Percentiles rank a stretch among this genome's conserved stretches.
Evolutionary conservation across 2,329 filamentous ascomycete species (phyloP).

Genomic region (Alternaria arbusti): DNA sequence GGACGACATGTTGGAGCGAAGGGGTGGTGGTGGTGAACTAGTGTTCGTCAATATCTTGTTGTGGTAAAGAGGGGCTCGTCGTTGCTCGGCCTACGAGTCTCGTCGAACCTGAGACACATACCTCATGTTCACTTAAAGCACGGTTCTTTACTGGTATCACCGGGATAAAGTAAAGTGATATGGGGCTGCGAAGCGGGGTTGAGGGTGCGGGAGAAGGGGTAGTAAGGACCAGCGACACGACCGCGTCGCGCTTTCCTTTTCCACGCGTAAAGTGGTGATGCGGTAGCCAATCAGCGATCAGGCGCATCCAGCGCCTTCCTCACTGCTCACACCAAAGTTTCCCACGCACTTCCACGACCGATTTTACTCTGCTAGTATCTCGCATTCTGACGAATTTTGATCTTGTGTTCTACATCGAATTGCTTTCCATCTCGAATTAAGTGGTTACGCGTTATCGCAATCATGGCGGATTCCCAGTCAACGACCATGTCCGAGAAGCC

Average conservation of each 20-base stretch:
- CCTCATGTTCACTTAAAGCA: constrained; percentile 28
- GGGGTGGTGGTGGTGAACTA: constrained; percentile 70
- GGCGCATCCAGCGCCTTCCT: constrained; percentile 10
- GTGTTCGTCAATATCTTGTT: constrained; percentile 24
- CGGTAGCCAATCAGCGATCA: constrained; percentile 19
- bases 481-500: constrained; percentile 31
- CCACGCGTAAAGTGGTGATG: constrained; percentile 29
- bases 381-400: not conserved
- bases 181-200: constrained; percentile 9
- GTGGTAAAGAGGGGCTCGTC: constrained; percentile 26
- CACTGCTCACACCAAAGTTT: constrained; percentile 2
- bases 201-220: constrained; percentile 4
- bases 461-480: constrained; percentile 39
- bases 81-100: constrained; percentile 8
- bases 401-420: not conserved
- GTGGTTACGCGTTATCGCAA: not conserved
- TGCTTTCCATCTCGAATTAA: not conserved
- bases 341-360: not conserved
- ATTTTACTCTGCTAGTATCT: not conserved
- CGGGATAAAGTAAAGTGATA: not conserved
- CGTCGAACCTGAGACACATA: constrained; percentile 9
- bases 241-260: constrained; percentile 24
- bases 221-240: constrained; percentile 11
- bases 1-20: constrained; percentile 79
- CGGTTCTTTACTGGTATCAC: not conserved